phyloP scores from a whole-genome alignment of 1,284 basidiomycete genomes.

The Leccinum solheimii region DNA sequence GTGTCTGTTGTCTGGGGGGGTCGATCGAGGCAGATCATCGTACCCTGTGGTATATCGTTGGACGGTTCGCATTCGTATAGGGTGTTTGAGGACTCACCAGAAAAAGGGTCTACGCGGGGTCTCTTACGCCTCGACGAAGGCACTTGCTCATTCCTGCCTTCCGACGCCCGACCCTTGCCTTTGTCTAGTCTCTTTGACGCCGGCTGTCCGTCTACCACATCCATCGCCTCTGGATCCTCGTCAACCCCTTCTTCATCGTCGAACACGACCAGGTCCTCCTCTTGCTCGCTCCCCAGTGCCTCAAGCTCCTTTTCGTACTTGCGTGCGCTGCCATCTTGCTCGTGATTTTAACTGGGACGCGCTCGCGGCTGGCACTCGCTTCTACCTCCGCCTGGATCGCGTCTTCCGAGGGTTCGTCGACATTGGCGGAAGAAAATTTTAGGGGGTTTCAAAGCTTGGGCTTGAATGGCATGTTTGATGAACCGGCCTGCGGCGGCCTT shows the following conservation, averaged over 20 bases:
- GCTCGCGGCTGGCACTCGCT: conserved; percentile 23
- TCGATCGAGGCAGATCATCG: conserved; percentile 22
- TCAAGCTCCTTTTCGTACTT: conserved; percentile 57
- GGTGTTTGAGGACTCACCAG: conserved; percentile 43
- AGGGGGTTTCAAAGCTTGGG: too few species aligned
- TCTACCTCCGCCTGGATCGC: not conserved
- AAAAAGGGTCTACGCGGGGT: conserved; percentile 60
- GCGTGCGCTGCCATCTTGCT: conserved; percentile 68
- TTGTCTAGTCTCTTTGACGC: conserved; percentile 36
- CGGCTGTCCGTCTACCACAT: conserved; percentile 7
- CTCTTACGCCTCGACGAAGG: conserved; percentile 49
- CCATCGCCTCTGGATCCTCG: conserved; percentile 23
- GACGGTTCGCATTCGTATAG: not conserved
- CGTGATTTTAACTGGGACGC: conserved; percentile 57
- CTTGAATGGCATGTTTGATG: too few species aligned
- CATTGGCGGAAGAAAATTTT: conserved; percentile 29
- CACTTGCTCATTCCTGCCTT: not conserved
- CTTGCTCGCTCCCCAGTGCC: conserved; percentile 46
- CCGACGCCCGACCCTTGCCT: conserved; percentile 42
- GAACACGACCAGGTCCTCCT: conserved; percentile 44
- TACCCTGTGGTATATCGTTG: conserved; percentile 30
- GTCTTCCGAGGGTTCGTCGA: conserved; percentile 20
- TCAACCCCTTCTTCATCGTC: conserved; percentile 39
- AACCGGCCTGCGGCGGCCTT: too few species aligned
- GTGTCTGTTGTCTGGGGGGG: not conserved